These are phyloP conservation scores for Symbiodinium natans DNA, from an alignment of 73 alveolate species.

Conservation along the genomic window DNA sequence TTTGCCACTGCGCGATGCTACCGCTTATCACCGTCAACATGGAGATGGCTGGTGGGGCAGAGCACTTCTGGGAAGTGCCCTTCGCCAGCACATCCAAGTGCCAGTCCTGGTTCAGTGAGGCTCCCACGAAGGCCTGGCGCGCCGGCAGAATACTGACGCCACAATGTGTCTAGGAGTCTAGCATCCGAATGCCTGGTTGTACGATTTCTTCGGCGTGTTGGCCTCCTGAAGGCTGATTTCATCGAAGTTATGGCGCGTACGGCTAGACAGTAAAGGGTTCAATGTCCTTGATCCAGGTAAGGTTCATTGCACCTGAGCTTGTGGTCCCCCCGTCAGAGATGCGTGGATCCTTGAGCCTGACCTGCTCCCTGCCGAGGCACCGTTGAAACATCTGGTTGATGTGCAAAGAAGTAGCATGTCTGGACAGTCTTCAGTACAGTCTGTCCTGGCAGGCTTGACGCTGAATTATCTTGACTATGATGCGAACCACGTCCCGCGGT, in stretches of 20 bases:
- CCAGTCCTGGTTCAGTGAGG: not conserved
- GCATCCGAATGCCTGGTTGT: not conserved
- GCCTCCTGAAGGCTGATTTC: not conserved
- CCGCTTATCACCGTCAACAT: no score
- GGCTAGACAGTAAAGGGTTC: no score
- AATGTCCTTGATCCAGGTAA: not conserved
- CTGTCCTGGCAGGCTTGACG: not conserved
- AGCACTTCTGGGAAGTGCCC: no score
- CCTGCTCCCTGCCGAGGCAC: not conserved
- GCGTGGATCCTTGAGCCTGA: no score
- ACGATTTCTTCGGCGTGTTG: constrained; percentile 3
- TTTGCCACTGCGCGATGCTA: no score
- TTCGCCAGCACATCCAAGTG: no score
- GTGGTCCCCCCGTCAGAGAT: no score
- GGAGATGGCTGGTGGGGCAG: no score
- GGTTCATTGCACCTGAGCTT: constrained; percentile 5
- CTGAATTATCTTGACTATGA: not conserved
- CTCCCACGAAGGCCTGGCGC: not conserved
- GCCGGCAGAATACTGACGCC: no score
- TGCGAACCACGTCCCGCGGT: not conserved
- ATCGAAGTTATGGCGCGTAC: no score
- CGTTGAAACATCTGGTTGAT: not conserved
- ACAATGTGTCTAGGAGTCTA: no score
- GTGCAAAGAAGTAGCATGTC: not conserved
- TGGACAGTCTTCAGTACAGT: not conserved